These are phyloP conservation scores for Hibiscus trionum DNA, from an alignment of 345 rosid genomes.

Conservation along the genomic window DNA sequence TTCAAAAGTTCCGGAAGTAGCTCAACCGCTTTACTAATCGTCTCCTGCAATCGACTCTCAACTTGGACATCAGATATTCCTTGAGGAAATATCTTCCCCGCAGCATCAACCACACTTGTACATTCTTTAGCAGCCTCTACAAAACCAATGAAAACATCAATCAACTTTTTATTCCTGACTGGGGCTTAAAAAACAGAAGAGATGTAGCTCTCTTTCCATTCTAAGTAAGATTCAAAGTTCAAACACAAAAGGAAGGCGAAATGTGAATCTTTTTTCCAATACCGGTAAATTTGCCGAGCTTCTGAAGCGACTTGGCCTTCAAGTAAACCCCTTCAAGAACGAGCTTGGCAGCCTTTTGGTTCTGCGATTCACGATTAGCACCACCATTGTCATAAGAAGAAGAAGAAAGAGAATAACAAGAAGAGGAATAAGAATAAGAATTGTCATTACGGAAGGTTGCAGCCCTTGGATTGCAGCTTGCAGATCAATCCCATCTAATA, in stretches of 20 bases:
- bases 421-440: not conserved
- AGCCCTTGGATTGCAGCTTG: slow-evolving; percentile 70
- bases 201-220: not conserved
- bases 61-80: slow-evolving; percentile 82
- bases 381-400: slow-evolving; percentile 42
- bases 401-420: not conserved
- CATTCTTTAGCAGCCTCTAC: slow-evolving; percentile 88
- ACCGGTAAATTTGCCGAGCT: slow-evolving; percentile 75
- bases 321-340: slow-evolving; percentile 86
- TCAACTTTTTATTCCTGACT: not conserved
- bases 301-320: slow-evolving; percentile 90
- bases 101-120: slow-evolving; percentile 79
- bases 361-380: slow-evolving; percentile 39
- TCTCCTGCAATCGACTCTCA: slow-evolving; percentile 66
- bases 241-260: not conserved
- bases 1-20: slow-evolving; percentile 81
- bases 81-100: slow-evolving; percentile 72
- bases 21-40: slow-evolving; percentile 83
- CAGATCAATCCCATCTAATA: slow-evolving; percentile 91
- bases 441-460: slow-evolving; percentile 58
- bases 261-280: not conserved
- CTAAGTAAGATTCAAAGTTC: slow-evolving; percentile 10
- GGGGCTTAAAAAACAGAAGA: not conserved
- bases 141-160: slow-evolving; percentile 4
- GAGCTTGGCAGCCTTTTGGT: slow-evolving; percentile 74